A percentile compares a stretch with the other conserved stretches of the same genome.
These are phyloP conservation scores for Corynascus novoguineensis DNA, from an alignment of 495 filamentous ascomycete species.

Conservation along the genomic window DNA sequence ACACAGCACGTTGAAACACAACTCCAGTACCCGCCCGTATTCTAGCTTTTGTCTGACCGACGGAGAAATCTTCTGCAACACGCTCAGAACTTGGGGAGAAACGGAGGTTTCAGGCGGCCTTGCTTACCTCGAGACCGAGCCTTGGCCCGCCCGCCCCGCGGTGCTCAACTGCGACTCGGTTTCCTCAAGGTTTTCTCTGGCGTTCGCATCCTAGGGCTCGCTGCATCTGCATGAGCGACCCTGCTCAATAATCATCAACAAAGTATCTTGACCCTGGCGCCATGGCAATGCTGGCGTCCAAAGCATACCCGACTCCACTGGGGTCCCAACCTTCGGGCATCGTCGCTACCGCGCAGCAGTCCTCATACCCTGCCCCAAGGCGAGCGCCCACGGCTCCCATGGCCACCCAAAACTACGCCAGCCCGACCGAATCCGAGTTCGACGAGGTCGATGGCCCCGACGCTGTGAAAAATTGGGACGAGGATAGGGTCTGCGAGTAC, in stretches of 20 bases:
- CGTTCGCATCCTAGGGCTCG: background rate
- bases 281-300: conserved; percentile 87
- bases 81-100: background rate
- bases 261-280: conserved; percentile 15
- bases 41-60: conserved; percentile 14
- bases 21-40: conserved; percentile 18
- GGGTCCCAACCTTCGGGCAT: conserved; percentile 51
- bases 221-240: background rate
- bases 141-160: background rate
- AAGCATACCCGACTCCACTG: conserved; percentile 65
- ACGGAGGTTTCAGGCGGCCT: background rate
- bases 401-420: conserved; percentile 64
- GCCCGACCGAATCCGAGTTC: conserved; percentile 92
- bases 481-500: conserved; percentile 85
- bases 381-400: conserved; percentile 52
- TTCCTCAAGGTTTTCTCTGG: background rate
- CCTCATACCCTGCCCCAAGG: conserved; percentile 48
- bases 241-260: conserved; percentile 1
- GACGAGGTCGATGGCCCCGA: conserved; percentile 62
- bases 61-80: conserved; percentile 3
- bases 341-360: conserved; percentile 47
- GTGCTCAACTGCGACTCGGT: background rate
- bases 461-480: conserved; percentile 74
- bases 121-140: background rate
- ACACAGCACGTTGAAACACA: conserved; percentile 12